These are phyloP conservation scores for Hippophae gyantsensis DNA, from an alignment of 306 rosid genomes.

Conservation along the genomic window DNA sequence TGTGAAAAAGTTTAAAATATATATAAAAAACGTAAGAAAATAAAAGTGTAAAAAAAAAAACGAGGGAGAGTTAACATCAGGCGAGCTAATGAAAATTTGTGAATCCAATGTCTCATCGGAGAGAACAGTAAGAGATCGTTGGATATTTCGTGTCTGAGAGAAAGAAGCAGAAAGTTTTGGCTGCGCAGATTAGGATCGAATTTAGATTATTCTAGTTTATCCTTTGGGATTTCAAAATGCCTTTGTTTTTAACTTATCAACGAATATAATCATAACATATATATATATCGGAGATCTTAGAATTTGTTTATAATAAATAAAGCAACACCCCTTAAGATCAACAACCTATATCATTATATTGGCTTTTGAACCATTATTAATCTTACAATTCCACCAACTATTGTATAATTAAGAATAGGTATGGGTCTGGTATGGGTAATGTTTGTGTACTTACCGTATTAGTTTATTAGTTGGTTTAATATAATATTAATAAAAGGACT, in stretches of 20 bases:
- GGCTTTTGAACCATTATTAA: conserved; percentile 3
- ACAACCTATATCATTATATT: conserved; percentile 8
- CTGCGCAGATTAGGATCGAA: conserved; percentile 18
- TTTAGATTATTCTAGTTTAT: conserved; percentile 30
- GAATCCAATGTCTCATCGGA: conserved; percentile 38
- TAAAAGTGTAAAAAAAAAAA: too few species aligned
- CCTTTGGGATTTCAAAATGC: conserved; percentile 1
- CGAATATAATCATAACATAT: not conserved
- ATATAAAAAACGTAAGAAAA: too few species aligned
- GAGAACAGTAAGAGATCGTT: conserved; percentile 9
- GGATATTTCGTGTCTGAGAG: conserved; percentile 43
- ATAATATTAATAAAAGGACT: too few species aligned
- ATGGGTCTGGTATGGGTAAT: not conserved
- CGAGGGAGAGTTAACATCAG: too few species aligned
- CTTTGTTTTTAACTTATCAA: not conserved
- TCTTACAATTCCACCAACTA: not conserved
- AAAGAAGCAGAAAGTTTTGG: conserved; percentile 74
- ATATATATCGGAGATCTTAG: conserved; percentile 7
- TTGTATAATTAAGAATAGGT: conserved; percentile 11
- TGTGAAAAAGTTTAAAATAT: too few species aligned
- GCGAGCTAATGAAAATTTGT: conserved; percentile 9
- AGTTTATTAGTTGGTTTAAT: too few species aligned
- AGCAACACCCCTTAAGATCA: too few species aligned
- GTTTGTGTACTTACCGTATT: too few species aligned
- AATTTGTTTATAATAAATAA: not conserved